Conservation (phyloP, 768 basidiomycete genomes). For the Mycena amicta region DNA sequence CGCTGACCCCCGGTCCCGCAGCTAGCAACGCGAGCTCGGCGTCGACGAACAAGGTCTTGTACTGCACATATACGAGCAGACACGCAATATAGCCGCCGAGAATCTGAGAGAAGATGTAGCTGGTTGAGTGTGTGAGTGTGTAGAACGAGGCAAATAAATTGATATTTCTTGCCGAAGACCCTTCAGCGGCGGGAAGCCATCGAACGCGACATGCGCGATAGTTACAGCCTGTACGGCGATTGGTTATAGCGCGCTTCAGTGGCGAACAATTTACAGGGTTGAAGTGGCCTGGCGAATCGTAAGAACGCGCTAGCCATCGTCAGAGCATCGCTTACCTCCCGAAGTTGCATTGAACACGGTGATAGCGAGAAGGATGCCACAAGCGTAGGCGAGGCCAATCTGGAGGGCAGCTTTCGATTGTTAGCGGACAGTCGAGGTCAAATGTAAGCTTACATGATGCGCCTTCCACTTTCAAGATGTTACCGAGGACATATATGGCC, state of each 20-base stretch:
- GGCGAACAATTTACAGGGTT: slow-evolving; percentile 41
- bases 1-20: background rate
- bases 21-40: background rate
- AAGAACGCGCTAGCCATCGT: no score
- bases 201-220: background rate
- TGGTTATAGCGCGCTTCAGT: no score
- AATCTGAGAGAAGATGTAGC: slow-evolving; percentile 50
- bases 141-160: no score
- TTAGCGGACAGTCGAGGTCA: background rate
- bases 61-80: slow-evolving; percentile 47
- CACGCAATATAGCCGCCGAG: slow-evolving; percentile 49
- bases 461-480: slow-evolving; percentile 25
- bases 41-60: slow-evolving; percentile 42
- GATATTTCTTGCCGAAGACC: background rate
- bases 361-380: slow-evolving; percentile 45
- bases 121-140: slow-evolving; percentile 28
- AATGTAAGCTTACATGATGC: slow-evolving; percentile 35
- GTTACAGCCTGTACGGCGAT: slow-evolving; percentile 5
- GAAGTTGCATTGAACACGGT: slow-evolving; percentile 19
- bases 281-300: slow-evolving; percentile 41
- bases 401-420: slow-evolving; percentile 34
- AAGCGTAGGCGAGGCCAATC: slow-evolving; percentile 41
- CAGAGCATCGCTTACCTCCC: slow-evolving; percentile 2
- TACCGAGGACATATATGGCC: slow-evolving; percentile 38
- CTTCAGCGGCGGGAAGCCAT: slow-evolving; percentile 8